Conservation (phyloP, 1,139 yeast species). For the Geotrichum candidum region DNA sequence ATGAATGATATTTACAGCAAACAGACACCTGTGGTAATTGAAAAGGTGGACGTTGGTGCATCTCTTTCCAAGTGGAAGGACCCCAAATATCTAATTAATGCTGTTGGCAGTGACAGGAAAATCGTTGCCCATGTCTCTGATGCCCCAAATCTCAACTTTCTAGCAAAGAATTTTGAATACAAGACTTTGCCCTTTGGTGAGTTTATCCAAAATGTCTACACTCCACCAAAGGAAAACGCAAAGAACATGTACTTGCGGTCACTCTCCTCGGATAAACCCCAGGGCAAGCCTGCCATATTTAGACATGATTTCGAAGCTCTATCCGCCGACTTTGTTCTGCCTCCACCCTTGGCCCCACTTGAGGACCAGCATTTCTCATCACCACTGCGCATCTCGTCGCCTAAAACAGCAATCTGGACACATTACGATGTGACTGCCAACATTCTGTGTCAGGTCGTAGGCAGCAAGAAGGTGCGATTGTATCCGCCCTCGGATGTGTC, state of each 20-base stretch:
- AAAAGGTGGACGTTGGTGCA: slow-evolving; percentile 27
- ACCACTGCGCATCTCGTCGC: slow-evolving; percentile 34
- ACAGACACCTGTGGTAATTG: slow-evolving; percentile 24
- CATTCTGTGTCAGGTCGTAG: slow-evolving; percentile 35
- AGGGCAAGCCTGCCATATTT: slow-evolving; percentile 31
- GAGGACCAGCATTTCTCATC: slow-evolving; percentile 32
- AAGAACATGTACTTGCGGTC: slow-evolving; percentile 31
- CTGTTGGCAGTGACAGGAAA: slow-evolving; percentile 28
- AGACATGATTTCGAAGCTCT: slow-evolving; percentile 32
- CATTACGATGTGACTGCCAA: slow-evolving; percentile 39
- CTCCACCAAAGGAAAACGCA: background rate
- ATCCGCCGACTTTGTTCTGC: slow-evolving; percentile 32
- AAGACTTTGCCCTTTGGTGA: slow-evolving; percentile 29
- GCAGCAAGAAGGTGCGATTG: slow-evolving; percentile 32
- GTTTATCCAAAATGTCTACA: slow-evolving; percentile 27
- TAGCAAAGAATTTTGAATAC: slow-evolving; percentile 34
- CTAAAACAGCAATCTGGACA: slow-evolving; percentile 36
- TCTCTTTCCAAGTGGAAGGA: slow-evolving; percentile 30
- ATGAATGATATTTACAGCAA: slow-evolving; percentile 13
- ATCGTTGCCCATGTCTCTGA: slow-evolving; percentile 32
- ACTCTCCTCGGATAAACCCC: slow-evolving; percentile 30
- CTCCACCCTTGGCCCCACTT: slow-evolving; percentile 22
- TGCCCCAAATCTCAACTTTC: slow-evolving; percentile 30
- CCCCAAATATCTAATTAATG: slow-evolving; percentile 28
- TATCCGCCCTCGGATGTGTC: slow-evolving; percentile 36